Conservation (phyloP, 192 early-diverging fungal species). For the Entomortierella beljakovae region DNA sequence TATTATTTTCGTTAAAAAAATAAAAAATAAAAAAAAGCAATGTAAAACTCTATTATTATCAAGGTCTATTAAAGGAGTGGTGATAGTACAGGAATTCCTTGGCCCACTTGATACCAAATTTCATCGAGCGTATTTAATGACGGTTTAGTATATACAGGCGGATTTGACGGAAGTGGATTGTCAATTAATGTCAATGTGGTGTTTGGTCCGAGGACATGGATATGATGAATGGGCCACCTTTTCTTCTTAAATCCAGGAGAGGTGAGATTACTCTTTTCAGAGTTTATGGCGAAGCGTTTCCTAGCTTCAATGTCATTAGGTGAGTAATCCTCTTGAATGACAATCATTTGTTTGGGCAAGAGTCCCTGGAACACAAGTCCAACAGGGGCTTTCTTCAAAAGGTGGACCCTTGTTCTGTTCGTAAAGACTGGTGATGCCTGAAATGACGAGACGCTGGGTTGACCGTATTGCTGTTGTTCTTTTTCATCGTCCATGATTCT, state of each 20-base stretch:
- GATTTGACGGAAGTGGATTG: background rate
- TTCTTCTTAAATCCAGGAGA: constrained; percentile 2
- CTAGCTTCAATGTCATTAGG: background rate
- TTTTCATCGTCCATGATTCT: background rate
- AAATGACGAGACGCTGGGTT: background rate
- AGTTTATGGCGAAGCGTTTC: background rate
- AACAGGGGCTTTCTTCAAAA: constrained; percentile 21
- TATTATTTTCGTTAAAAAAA: too few relatives aligned
- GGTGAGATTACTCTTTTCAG: background rate
- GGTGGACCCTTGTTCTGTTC: constrained; percentile 10
- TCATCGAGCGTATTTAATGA: background rate
- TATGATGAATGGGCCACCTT: constrained; percentile 36
- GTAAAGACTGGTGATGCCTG: background rate
- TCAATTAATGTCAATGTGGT: background rate
- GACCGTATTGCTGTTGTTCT: background rate
- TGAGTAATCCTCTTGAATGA: constrained; percentile 23
- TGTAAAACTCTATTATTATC: too few relatives aligned
- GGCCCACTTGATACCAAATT: constrained; percentile 33
- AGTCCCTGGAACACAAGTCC: constrained; percentile 21
- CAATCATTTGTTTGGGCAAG: constrained; percentile 25
- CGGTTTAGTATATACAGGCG: background rate
- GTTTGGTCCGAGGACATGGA: constrained; percentile 20
- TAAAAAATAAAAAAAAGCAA: too few relatives aligned
- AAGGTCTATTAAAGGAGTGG: background rate
- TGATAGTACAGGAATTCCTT: constrained; percentile 17